Conservation (phyloP, 2,329 filamentous ascomycete species). For the Diaporthe sp. region DNA sequence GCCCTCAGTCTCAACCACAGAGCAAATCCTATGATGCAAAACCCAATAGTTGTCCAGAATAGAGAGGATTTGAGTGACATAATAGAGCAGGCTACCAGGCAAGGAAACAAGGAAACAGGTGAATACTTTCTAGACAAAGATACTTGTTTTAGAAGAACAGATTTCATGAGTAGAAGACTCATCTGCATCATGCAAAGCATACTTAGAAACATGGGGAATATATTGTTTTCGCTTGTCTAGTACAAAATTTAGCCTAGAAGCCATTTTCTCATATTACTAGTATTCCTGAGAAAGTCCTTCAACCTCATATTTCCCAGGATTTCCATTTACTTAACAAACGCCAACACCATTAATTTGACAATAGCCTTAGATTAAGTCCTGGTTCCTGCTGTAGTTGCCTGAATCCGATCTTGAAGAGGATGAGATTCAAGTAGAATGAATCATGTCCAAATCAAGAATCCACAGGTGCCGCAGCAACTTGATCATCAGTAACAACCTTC, state of each 20-base stretch:
- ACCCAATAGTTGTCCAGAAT: neutral
- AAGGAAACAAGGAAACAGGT: neutral
- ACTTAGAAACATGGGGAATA: neutral
- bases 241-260: neutral
- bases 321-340: neutral
- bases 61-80: neutral
- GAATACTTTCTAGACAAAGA: neutral
- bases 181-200: neutral
- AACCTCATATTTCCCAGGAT: neutral
- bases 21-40: neutral
- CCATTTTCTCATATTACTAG: neutral
- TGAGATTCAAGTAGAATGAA: neutral
- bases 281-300: neutral
- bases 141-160: neutral
- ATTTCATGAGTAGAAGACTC: neutral
- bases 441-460: neutral
- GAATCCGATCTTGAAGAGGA: neutral
- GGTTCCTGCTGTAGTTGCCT: neutral
- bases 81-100: neutral
- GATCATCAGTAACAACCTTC: neutral
- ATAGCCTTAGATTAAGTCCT: neutral
- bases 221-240: neutral
- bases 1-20: neutral
- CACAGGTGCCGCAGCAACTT: too few relatives aligned
- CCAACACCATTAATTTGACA: neutral